A percentile compares a stretch with the other conserved stretches of the same genome.
Evolutionary conservation across 768 basidiomycete genomes (phyloP).

Genomic region (Trametes meyenii): DNA sequence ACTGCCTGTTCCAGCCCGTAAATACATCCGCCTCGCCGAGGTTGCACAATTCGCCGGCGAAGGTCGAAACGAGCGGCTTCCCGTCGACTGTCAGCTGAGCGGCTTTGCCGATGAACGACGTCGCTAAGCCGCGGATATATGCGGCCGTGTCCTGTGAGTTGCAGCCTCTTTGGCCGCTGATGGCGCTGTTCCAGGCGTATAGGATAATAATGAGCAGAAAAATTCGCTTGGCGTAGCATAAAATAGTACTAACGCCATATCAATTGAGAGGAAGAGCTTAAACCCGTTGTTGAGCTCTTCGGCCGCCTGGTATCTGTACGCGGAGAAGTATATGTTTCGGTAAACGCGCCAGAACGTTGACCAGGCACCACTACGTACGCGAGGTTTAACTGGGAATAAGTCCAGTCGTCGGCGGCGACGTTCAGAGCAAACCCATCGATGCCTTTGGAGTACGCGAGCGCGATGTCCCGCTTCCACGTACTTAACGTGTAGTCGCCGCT

Average conservation of each 20-base stretch:
- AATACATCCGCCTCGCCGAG: conserved; percentile 49
- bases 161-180: conserved; percentile 44
- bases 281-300: conserved; percentile 37
- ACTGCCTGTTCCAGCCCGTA: conserved; percentile 49
- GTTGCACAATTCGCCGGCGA: conserved; percentile 62
- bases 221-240: background rate
- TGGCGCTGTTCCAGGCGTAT: conserved; percentile 27
- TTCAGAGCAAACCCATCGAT: conserved; percentile 67
- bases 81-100: conserved; percentile 58
- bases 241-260: conserved; percentile 62
- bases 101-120: conserved; percentile 49
- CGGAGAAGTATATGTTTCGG: background rate
- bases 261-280: conserved; percentile 76
- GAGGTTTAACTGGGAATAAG: conserved; percentile 45
- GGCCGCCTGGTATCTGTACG: conserved; percentile 38
- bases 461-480: conserved; percentile 62
- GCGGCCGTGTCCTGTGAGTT: conserved; percentile 40
- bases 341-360: background rate
- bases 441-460: conserved; percentile 50
- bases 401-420: conserved; percentile 57
- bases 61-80: conserved; percentile 62
- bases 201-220: background rate
- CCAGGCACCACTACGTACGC: conserved; percentile 39
- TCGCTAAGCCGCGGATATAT: conserved; percentile 48
- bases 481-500: conserved; percentile 46